These are phyloP conservation scores for Strigomonas galati DNA, from an alignment of 208 protist species.

Conservation along the genomic window DNA sequence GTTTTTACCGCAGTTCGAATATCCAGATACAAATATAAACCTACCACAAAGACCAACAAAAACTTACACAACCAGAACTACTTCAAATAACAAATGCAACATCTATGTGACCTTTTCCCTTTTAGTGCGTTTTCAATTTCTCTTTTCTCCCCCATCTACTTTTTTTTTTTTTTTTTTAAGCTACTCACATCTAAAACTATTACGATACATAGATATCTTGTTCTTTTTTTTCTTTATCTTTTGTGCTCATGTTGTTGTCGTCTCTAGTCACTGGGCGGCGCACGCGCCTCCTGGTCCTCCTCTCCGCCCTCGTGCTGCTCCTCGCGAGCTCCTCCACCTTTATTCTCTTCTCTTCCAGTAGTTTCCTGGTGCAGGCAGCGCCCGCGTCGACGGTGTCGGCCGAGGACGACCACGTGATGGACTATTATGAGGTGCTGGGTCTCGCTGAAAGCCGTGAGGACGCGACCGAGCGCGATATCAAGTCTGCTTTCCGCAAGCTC, in stretches of 20 bases:
- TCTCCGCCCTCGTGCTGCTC: not conserved
- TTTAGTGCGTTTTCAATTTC: slow-evolving; percentile 5
- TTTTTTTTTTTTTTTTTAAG: slow-evolving; percentile 14
- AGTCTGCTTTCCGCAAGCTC: slow-evolving; percentile 65
- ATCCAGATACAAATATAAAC: too few species aligned
- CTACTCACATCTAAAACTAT: not conserved
- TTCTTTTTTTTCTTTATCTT: slow-evolving; percentile 17
- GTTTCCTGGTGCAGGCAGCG: not conserved
- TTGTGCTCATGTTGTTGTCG: not conserved
- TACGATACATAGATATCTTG: not conserved
- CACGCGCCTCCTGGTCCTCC: not conserved
- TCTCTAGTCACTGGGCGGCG: too few species aligned
- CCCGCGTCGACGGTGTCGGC: slow-evolving; percentile 4
- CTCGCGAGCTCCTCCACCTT: slow-evolving; percentile 2
- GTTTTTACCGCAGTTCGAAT: too few species aligned
- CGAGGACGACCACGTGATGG: slow-evolving; percentile 28
- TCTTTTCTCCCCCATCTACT: not conserved
- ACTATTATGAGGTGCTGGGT: slow-evolving; percentile 77
- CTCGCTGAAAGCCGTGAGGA: slow-evolving; percentile 50
- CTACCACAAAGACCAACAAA: too few species aligned
- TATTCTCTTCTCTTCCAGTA: slow-evolving; percentile 4
- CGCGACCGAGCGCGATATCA: slow-evolving; percentile 80
- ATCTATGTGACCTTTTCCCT: slow-evolving; percentile 6
- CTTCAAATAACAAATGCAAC: not conserved
- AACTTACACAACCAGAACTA: slow-evolving; percentile 1